Conservation (phyloP, 805 yeast genomes). For the Metschnikowia arizonensis region DNA sequence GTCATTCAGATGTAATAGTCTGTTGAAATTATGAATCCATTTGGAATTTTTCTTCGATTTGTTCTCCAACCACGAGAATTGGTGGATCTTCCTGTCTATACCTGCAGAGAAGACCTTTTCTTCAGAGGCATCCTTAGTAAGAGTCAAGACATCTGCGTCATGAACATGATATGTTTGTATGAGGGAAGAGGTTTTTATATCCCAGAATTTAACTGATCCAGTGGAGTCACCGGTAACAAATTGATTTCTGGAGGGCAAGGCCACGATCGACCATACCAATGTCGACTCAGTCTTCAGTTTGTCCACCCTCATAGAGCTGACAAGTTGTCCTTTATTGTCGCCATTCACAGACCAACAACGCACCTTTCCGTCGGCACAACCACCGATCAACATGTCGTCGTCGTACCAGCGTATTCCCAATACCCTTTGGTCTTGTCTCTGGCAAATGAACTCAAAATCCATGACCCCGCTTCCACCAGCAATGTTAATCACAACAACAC, state of each 20-base stretch:
- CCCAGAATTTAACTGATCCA: slow-evolving; percentile 93
- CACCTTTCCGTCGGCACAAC: slow-evolving; percentile 92
- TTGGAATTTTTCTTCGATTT: slow-evolving; percentile 32
- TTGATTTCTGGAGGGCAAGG: slow-evolving; percentile 60
- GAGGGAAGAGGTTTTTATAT: slow-evolving; percentile 67
- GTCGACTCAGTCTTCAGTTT: slow-evolving; percentile 82
- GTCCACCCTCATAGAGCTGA: slow-evolving; percentile 88
- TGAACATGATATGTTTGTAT: slow-evolving; percentile 79
- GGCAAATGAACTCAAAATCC: slow-evolving; percentile 71
- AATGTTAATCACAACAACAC: slow-evolving; percentile 79
- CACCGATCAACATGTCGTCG: slow-evolving; percentile 70
- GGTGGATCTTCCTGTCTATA: slow-evolving; percentile 86
- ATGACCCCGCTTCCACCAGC: slow-evolving; percentile 80
- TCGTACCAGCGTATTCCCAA: slow-evolving; percentile 74
- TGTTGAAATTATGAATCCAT: slow-evolving; percentile 75
- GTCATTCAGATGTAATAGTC: slow-evolving; percentile 83
- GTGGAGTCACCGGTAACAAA: slow-evolving; percentile 96
- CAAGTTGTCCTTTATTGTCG: slow-evolving; percentile 59
- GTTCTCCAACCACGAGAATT: slow-evolving; percentile 48
- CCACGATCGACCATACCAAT: slow-evolving; percentile 80
- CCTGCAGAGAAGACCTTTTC: slow-evolving; percentile 80
- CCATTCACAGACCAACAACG: slow-evolving; percentile 64
- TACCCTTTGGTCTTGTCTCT: slow-evolving; percentile 80
- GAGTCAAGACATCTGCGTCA: slow-evolving; percentile 84
- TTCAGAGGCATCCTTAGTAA: slow-evolving; percentile 57